These are phyloP conservation scores for Prunus dulcis DNA, from an alignment of 306 rosid species.

Conservation along the genomic window DNA sequence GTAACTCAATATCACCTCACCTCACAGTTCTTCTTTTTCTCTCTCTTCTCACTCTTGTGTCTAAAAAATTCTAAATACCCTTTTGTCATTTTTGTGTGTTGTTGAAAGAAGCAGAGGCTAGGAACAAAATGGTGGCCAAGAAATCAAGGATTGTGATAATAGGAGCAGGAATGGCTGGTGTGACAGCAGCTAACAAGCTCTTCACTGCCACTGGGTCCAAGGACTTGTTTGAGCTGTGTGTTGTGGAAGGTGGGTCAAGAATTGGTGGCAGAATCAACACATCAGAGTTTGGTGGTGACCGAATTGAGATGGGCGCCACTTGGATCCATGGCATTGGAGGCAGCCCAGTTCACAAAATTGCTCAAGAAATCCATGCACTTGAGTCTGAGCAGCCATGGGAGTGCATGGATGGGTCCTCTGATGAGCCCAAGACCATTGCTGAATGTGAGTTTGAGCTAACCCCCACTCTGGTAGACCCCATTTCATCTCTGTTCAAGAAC, in stretches of 20 bases:
- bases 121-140: conserved; percentile 60
- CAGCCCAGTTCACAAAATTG: conserved; percentile 81
- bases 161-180: conserved; percentile 99
- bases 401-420: conserved; percentile 77
- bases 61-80: not conserved
- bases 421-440: conserved; percentile 57
- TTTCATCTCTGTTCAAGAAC: conserved; percentile 56
- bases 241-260: conserved; percentile 86
- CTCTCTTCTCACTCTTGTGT: not conserved
- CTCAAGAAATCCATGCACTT: conserved; percentile 61
- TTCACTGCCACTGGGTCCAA: conserved; percentile 45
- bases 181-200: conserved; percentile 89
- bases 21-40: conserved; percentile 19
- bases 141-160: conserved; percentile 80
- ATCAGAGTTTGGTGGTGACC: conserved; percentile 84
- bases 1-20: conserved; percentile 59
- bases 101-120: no score
- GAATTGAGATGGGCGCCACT: conserved; percentile 96
- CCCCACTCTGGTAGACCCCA: conserved; percentile 54
- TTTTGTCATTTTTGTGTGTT: not conserved
- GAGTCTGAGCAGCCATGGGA: conserved; percentile 89
- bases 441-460: conserved; percentile 68
- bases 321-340: conserved; percentile 98
- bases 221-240: conserved; percentile 66
- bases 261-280: conserved; percentile 95